Percentiles rank a stretch among this genome's conserved stretches.
Evolutionary conservation across 1,284 basidiomycete genomes (phyloP).

Genomic region (Irpex rosettiformis): DNA sequence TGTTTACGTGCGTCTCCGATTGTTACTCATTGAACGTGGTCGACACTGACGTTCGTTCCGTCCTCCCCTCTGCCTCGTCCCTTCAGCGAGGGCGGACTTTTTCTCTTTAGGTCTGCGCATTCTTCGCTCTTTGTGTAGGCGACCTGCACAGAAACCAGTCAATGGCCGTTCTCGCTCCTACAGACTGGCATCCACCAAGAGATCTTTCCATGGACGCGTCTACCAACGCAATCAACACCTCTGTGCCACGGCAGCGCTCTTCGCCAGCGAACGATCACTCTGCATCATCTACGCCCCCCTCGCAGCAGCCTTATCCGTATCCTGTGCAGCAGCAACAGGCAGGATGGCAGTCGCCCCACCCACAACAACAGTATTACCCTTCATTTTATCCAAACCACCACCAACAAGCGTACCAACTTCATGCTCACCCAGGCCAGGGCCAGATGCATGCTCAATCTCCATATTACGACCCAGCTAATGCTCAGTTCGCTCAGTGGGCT

Average conservation of each 20-base stretch:
- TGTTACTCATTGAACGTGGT: constrained; percentile 20
- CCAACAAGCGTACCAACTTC: constrained; percentile 46
- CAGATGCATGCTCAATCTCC: constrained; percentile 46
- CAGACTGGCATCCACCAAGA: constrained; percentile 67
- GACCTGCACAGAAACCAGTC: constrained; percentile 32
- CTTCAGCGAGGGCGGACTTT: constrained; percentile 10
- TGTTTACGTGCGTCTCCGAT: constrained; percentile 20
- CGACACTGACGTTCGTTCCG: constrained; percentile 20
- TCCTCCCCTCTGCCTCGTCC: constrained; percentile 7
- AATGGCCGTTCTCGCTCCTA: constrained; percentile 74
- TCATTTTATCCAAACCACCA: constrained; percentile 68
- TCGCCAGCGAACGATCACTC: constrained; percentile 51
- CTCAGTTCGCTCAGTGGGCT: constrained; percentile 73
- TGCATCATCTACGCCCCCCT: constrained; percentile 28
- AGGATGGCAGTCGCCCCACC: constrained; percentile 59
- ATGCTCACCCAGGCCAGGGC: constrained; percentile 41
- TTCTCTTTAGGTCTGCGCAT: constrained; percentile 12
- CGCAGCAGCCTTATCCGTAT: constrained; percentile 38
- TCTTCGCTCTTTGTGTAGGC: constrained; percentile 13
- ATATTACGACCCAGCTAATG: constrained; percentile 72
- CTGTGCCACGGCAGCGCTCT: constrained; percentile 48
- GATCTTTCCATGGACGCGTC: constrained; percentile 58
- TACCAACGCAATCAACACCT: constrained; percentile 36
- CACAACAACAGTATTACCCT: constrained; percentile 67
- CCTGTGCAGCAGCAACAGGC: constrained; percentile 42